These are phyloP conservation scores for Cytospora chrysosperma DNA, from an alignment of 2,329 filamentous ascomycete species.

Conservation along the genomic window DNA sequence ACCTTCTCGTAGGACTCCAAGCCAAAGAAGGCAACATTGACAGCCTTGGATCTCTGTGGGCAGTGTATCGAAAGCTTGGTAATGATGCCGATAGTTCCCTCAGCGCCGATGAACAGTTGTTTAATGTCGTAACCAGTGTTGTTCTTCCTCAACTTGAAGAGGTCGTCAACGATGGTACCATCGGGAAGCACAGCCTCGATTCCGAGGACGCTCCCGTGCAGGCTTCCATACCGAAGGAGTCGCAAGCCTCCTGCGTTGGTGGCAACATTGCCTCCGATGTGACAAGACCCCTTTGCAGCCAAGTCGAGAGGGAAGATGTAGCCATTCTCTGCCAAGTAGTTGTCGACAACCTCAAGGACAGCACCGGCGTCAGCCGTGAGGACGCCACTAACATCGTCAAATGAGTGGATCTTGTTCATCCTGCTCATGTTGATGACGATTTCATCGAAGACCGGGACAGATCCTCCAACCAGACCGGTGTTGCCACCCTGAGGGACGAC, in stretches of 20 bases:
- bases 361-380: constrained; percentile 88
- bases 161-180: constrained; percentile 86
- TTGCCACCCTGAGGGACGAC: constrained; percentile 98
- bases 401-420: constrained; percentile 88
- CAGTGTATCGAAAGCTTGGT: constrained; percentile 88
- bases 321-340: constrained; percentile 75
- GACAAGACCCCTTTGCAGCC: constrained; percentile 96
- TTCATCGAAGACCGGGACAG: constrained; percentile 96
- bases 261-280: constrained; percentile 92
- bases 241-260: constrained; percentile 94
- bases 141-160: constrained; percentile 89
- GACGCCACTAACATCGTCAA: constrained; percentile 89
- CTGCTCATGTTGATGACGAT: constrained; percentile 88
- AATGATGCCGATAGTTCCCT: constrained; percentile 93
- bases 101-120: constrained; percentile 92
- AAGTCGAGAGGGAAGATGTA: constrained; percentile 95
- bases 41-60: constrained; percentile 79
- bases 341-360: constrained; percentile 85
- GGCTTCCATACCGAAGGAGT: constrained; percentile 85
- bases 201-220: constrained; percentile 90
- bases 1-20: constrained; percentile 88
- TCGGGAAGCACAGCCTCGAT: constrained; percentile 92
- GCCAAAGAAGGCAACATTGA: constrained; percentile 94
- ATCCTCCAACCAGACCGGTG: constrained; percentile 91
- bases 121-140: constrained; percentile 98